These are phyloP conservation scores for Moesziomyces parantarcticus DNA, from an alignment of 1,284 basidiomycete genomes.

Conservation along the genomic window DNA sequence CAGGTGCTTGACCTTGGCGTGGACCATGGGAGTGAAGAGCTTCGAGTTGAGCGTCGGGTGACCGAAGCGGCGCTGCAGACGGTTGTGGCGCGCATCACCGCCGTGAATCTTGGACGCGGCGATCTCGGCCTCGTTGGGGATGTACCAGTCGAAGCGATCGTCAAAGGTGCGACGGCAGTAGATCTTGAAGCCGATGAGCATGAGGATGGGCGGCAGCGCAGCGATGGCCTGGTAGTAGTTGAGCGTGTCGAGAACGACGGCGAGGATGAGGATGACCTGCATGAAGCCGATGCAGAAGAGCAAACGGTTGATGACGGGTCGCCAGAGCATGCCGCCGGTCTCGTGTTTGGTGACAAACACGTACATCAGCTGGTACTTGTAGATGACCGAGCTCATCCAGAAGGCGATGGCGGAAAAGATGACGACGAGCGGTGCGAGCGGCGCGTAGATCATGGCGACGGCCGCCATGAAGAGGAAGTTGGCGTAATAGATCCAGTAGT, in stretches of 20 bases:
- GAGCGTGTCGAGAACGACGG: constrained; percentile 51
- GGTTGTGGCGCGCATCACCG: constrained; percentile 58
- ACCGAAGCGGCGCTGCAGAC: constrained; percentile 65
- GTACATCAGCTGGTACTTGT: constrained; percentile 68
- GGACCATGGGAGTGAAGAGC: constrained; percentile 64
- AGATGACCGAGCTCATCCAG: constrained; percentile 59
- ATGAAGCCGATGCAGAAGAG: constrained; percentile 64
- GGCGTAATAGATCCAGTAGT: constrained; percentile 84
- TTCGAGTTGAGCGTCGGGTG: constrained; percentile 63
- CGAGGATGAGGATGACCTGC: constrained; percentile 64
- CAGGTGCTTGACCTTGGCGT: constrained; percentile 58
- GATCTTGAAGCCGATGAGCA: constrained; percentile 62
- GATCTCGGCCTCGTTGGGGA: constrained; percentile 59
- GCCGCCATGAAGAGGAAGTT: constrained; percentile 65
- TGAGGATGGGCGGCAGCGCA: constrained; percentile 60
- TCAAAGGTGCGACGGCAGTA: constrained; percentile 61
- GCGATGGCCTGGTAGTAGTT: constrained; percentile 57
- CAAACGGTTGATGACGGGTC: constrained; percentile 62
- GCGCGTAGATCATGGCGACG: constrained; percentile 63
- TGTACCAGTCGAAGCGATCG: constrained; percentile 63
- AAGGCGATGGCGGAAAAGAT: constrained; percentile 58
- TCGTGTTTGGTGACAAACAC: constrained; percentile 67
- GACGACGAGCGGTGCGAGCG: constrained; percentile 60
- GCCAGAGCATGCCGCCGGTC: constrained; percentile 67
- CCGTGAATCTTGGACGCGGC: constrained; percentile 51